Evolutionary conservation across 495 filamentous ascomycete genomes (phyloP).

Genomic region (Penicillium paxilli): DNA sequence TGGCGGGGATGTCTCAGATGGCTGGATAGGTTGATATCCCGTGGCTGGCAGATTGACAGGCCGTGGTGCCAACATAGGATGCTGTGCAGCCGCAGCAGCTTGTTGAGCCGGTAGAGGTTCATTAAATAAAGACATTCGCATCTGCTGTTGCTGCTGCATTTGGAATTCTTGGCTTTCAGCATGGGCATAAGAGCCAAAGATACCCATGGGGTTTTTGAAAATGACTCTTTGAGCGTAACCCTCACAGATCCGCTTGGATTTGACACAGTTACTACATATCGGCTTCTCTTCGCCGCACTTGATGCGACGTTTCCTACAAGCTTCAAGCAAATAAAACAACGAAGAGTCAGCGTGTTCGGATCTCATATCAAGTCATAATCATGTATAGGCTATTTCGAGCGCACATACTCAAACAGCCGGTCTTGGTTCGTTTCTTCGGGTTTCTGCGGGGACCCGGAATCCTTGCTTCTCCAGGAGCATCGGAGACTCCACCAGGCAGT

Average conservation of each 20-base stretch:
- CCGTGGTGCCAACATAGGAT: slow-evolving; percentile 38
- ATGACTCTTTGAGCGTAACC: slow-evolving; percentile 91
- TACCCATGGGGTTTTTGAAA: slow-evolving; percentile 83
- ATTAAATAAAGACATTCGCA: slow-evolving; percentile 19
- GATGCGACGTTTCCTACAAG: slow-evolving; percentile 91
- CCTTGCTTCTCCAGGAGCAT: slow-evolving; percentile 9
- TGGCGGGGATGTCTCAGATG: background rate
- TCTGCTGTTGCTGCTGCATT: slow-evolving; percentile 19
- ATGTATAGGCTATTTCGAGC: background rate
- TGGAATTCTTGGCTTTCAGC: slow-evolving; percentile 20
- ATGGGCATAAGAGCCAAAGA: slow-evolving; percentile 44
- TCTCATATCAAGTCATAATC: background rate
- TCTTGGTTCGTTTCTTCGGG: slow-evolving; percentile 81
- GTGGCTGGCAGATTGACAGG: slow-evolving; percentile 13
- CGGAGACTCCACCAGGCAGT: background rate
- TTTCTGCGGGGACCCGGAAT: slow-evolving; percentile 22
- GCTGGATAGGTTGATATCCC: slow-evolving; percentile 11
- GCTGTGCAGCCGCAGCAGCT: slow-evolving; percentile 30
- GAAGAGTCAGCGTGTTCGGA: background rate
- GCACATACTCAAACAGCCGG: slow-evolving; percentile 87
- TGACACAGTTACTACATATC: slow-evolving; percentile 88
- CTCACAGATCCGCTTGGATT: slow-evolving; percentile 91
- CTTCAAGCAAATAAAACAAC: no score
- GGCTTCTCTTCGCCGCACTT: slow-evolving; percentile 97
- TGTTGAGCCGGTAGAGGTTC: slow-evolving; percentile 26